A percentile compares a stretch with the other conserved stretches of the same genome.
phyloP scores from a whole-genome alignment of 139 green algal species.

The Ettlia oleoabundans region DNA sequence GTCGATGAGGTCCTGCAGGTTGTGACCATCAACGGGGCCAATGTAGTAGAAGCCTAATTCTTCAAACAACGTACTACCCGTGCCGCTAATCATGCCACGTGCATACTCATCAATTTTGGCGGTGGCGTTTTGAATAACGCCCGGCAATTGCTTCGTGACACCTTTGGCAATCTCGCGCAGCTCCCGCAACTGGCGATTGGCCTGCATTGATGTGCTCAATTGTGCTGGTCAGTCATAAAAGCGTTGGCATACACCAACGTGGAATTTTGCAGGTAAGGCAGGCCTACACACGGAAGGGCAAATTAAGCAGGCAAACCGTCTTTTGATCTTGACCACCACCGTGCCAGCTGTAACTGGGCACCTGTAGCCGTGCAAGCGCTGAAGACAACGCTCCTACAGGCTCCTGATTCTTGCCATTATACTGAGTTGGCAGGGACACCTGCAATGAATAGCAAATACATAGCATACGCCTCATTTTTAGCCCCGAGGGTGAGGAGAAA shows the following conservation, averaged over 20 bases:
- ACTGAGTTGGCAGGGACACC: conserved; percentile 98
- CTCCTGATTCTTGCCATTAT: conserved; percentile 95
- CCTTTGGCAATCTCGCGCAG: conserved; percentile 97
- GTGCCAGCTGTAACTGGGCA: too few species aligned
- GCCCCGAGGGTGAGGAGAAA: too few species aligned
- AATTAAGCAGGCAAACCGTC: too few species aligned
- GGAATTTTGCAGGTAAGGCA: too few species aligned
- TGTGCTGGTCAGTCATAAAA: too few species aligned
- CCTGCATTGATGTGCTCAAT: too few species aligned
- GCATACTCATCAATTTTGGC: conserved; percentile 99
- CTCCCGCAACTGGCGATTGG: conserved; percentile 93
- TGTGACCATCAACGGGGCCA: conserved; percentile 97
- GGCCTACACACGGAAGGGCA: too few species aligned
- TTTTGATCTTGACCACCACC: too few species aligned
- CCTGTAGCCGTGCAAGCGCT: conserved; percentile 87
- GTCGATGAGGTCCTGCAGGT: conserved; percentile 88
- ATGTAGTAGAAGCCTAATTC: conserved; percentile 99
- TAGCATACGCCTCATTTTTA: too few species aligned
- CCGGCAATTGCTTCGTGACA: conserved; percentile 96
- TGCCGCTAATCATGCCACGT: conserved; percentile 97
- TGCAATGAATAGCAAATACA: conserved; percentile 40
- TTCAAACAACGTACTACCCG: conserved; percentile 96
- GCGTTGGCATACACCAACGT: too few species aligned
- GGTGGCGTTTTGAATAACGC: conserved; percentile 89
- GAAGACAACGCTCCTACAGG: conserved; percentile 95